phyloP scores from a whole-genome alignment of 1,139 yeast genomes.

The Yamadazyma kanchanaburiensis region DNA sequence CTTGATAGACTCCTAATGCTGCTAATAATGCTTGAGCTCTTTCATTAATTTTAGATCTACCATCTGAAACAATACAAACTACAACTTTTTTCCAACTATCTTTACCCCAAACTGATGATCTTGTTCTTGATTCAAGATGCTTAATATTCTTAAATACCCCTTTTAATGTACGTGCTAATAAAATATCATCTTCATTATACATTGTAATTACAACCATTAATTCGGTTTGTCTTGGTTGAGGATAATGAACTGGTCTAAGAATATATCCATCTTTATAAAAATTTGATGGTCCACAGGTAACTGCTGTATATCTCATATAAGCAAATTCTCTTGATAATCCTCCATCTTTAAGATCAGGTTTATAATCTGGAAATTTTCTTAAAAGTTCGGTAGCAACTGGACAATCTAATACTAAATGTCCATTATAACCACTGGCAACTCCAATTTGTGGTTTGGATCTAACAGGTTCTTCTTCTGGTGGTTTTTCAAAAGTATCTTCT shows the following conservation, averaged over 20 bases:
- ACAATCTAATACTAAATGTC: constrained; percentile 49
- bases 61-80: constrained; percentile 48
- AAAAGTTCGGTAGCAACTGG: constrained; percentile 48
- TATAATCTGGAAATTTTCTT: constrained; percentile 42
- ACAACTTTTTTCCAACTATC: constrained; percentile 50
- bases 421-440: constrained; percentile 40
- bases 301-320: constrained; percentile 49
- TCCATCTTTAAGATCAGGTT: constrained; percentile 31
- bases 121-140: constrained; percentile 42
- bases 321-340: constrained; percentile 46
- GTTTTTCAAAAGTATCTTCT: constrained; percentile 26
- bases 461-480: constrained; percentile 32
- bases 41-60: constrained; percentile 46
- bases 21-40: constrained; percentile 48
- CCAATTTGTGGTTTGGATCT: constrained; percentile 38
- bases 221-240: constrained; percentile 44
- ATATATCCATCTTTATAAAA: constrained; percentile 44
- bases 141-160: constrained; percentile 48
- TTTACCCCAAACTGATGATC: constrained; percentile 45
- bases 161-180: constrained; percentile 44
- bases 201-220: constrained; percentile 46
- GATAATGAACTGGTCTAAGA: constrained; percentile 45
- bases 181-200: constrained; percentile 48
- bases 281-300: constrained; percentile 49
- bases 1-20: constrained; percentile 48